These are phyloP conservation scores for Populus davidiana DNA, from an alignment of 345 rosid species.

Conservation along the genomic window DNA sequence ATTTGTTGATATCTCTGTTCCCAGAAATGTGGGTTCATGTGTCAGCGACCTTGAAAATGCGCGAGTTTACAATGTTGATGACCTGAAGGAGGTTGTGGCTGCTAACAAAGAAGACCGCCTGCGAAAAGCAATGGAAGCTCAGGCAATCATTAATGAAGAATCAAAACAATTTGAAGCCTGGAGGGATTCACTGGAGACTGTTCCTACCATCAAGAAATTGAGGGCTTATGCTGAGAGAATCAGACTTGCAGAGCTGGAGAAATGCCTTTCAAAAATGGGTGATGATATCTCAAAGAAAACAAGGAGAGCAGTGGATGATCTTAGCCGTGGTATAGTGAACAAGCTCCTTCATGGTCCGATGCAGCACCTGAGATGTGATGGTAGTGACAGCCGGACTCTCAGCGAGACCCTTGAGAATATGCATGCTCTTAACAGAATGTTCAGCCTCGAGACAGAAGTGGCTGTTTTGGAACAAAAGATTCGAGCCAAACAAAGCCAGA, in stretches of 20 bases:
- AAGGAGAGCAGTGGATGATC: conserved; percentile 78
- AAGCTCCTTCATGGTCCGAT: conserved; percentile 96
- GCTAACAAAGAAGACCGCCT: conserved; percentile 94
- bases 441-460: conserved; percentile 73
- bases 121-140: conserved; percentile 95
- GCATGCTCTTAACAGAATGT: conserved; percentile 98
- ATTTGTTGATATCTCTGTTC: conserved; percentile 86
- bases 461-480: conserved; percentile 75
- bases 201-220: conserved; percentile 90
- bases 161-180: conserved; percentile 84
- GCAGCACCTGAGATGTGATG: conserved; percentile 98
- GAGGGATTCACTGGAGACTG: conserved; percentile 95
- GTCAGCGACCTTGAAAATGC: conserved; percentile 50
- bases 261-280: conserved; percentile 91
- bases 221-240: conserved; percentile 95
- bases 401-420: conserved; percentile 89
- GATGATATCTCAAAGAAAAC: conserved; percentile 84
- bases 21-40: conserved; percentile 86
- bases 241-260: conserved; percentile 71
- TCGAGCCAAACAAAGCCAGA: conserved; percentile 57
- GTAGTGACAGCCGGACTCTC: conserved; percentile 67
- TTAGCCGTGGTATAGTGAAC: conserved; percentile 88
- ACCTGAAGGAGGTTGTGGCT: conserved; percentile 98
- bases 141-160: conserved; percentile 69
- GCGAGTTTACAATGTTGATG: conserved; percentile 81